Base-by-base conservation (phyloP, 805 yeast genomes). In the Yamadazyma philogaea region DNA sequence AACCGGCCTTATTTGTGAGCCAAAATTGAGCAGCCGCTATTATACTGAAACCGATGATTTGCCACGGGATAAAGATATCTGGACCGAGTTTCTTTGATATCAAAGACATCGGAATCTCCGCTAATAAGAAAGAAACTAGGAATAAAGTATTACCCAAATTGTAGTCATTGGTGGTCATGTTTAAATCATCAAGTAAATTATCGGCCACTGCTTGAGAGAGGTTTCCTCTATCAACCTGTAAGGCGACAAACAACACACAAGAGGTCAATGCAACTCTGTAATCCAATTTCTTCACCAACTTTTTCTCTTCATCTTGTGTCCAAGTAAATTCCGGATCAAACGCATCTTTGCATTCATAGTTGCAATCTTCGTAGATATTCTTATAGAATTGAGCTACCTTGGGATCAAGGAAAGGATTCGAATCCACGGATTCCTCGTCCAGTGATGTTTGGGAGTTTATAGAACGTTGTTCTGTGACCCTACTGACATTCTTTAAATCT, bases 1-100 rank as follows among this genome's bases (percentile, higher is more conserved):
- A 63, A 2, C 60, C 52, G 2, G 57, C 44, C 35, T 46, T 59
- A 32, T 53, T 51, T 8, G 35, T 43, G 39, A 63, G 43, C 20
- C 51, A 53, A 17, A 56, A 57, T 42, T 63, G 68, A 7, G 46
- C 36, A 11, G 55, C 47, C 21, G 66, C 57, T 6, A 60, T 56
- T 27, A 62, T 39, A 39, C 64, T 56, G 60, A 65, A 63, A 11
- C 49, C 36, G 11, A 51, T 44, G 44, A 63, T 56, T 42, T 63
- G 49, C 45, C 50, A 24, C 2, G 85, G 85, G 43, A 81, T 74
- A 75, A 82, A 79, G 14, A 66, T 49, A 52, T 80, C 85, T 8
- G 83, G 77, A 6, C 87, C 88, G 20, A 81, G 34, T 44, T 67
- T 70, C 57, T 82, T 81, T 16, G 83, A 75, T 18, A 81, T 61